Percentiles rank a stretch among this genome's conserved stretches.
Evolutionary conservation across 2,329 filamentous ascomycete species (phyloP).

Genomic region (Hypoxylon sp.): DNA sequence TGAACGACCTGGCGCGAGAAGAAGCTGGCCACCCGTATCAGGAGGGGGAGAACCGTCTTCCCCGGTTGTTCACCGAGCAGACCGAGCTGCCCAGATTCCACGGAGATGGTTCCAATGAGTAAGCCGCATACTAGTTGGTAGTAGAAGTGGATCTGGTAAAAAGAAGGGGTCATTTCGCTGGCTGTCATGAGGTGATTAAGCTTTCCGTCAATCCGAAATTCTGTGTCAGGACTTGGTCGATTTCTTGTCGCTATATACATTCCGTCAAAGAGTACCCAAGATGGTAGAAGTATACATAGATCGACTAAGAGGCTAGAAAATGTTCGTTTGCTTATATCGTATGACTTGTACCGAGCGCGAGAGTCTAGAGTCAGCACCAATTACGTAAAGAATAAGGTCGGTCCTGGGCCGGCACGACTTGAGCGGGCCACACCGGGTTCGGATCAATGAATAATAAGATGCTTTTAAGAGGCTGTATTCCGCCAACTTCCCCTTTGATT

Average conservation of each 20-base stretch:
- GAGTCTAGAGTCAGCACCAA: slow-evolving; percentile 26
- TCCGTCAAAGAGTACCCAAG: slow-evolving; percentile 4
- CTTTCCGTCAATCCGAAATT: slow-evolving; percentile 3
- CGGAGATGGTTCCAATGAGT: slow-evolving; percentile 6
- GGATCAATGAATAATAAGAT: slow-evolving; percentile 32
- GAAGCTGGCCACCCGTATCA: slow-evolving; percentile 71
- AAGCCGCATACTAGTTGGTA: not conserved
- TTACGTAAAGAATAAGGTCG: slow-evolving; percentile 36
- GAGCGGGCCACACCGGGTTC: not conserved
- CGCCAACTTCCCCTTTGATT: slow-evolving; percentile 1
- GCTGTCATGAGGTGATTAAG: not conserved
- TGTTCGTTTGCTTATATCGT: slow-evolving; percentile 24
- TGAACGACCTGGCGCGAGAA: slow-evolving; percentile 79
- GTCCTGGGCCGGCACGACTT: not conserved
- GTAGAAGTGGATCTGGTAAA: not conserved
- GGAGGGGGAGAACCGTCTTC: slow-evolving; percentile 71
- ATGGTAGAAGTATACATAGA: slow-evolving; percentile 25
- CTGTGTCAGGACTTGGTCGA: slow-evolving; percentile 17
- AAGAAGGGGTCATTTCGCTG: not conserved
- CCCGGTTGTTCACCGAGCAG: slow-evolving; percentile 58
- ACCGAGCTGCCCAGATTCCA: slow-evolving; percentile 19
- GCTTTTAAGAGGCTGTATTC: slow-evolving; percentile 23
- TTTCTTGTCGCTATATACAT: slow-evolving; percentile 15
- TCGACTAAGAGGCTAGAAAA: slow-evolving; percentile 12
- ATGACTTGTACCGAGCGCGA: slow-evolving; percentile 17